Base-by-base conservation (phyloP, 257 asterid species). In the Solanum virginianum region DNA sequence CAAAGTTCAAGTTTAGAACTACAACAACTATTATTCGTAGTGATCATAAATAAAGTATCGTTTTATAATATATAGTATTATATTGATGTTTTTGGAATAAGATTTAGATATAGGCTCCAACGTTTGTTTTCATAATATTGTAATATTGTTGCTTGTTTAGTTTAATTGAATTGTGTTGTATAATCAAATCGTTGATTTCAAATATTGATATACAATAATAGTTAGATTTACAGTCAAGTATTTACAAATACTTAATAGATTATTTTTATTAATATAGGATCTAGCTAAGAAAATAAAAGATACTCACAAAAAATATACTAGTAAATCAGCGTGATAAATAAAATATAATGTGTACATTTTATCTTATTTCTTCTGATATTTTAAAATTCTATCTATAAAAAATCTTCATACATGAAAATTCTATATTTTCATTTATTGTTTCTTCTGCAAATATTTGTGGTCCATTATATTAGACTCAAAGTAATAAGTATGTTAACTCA, bases 1-100 rank as follows among this genome's bases (percentile, higher is more conserved):
- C 93, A 13, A 90, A 71, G 89, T 75, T 89, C 60, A 88, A 90
- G 88, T 84, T 91, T 69, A 90, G 92, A 60, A 89, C 83, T 7
- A 85, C 91, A 12, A 86, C 89, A 12, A 88, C 43, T 22, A 85
- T 89, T 26, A 90, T 88, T 7, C 82, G 47, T 26, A 36, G 24
- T 32, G 82, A 77, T 12, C 82, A n/a, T 72, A 72, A 0, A 4
- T 70, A 39, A 39, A 4, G 22, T 69, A 39, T 36, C 13, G 2
- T 69, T 8, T 17, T 69, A 36, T 36, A 39, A 36, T 18, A 16
- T 74, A 10, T 32, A 36, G 24, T 36, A 74, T 47, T 13, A 13
- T 74, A 74, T 22, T 45, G 9, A 4, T 13, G 22, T 22, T 26
- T 1, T 47, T 1, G 4, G 3, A 22, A 14, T 24, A 74, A 22